Base-by-base conservation (phyloP, 805 yeast species). In the Wickerhamiella nectarea region DNA sequence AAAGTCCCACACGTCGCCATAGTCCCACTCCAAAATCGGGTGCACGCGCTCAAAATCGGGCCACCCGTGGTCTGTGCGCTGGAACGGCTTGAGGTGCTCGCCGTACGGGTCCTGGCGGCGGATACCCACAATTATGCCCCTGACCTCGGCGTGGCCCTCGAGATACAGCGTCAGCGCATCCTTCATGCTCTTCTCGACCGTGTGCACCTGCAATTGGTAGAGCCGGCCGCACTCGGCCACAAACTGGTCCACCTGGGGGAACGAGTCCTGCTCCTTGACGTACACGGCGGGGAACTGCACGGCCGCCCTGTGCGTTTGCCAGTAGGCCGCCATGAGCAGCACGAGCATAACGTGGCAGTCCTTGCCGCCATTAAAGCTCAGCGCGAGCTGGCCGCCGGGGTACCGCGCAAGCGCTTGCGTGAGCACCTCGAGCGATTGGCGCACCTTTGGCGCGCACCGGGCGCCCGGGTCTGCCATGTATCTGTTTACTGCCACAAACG, bases 341-440 rank as follows among this genome's bases (percentile, higher is more conserved):
- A 85, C 66, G 44, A 91, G 69, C 80, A 89, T 76, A 25, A 87
- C 96, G 38, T 87, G 72, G 55, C 97, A 91, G 63, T 91, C 98
- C 57, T 91, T 91, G 1, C 98, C 98, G 9, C 98, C 98, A 58
- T 91, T 91, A 60, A 80, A 91, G 2, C 94, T 81, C 11, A 91
- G 68, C 0, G 96, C 80, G 11, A 61, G 48, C 36, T 59, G 51
- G 2, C 50, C 48, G 7, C 36, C 24, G 1, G 36, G n/a, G 45
- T 19, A 54, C 36, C 46, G 45, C 11, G 40, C 31, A 14, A 59
- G 44, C 3, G 61, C 63, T 26, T 59, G 53, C 35, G 50, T 47
- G 11, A 59, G 51, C 11, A 61, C 51, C 2, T 43, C 47, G 34
- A 56, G 37, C 9, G 62, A 51, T 33, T 50, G 45, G 18, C 45